Evolutionary conservation across 139 green algal genomes (phyloP), one percentile per base, ranked within the genome.

Genomic region (Chlamydomonas sp.): DNA sequence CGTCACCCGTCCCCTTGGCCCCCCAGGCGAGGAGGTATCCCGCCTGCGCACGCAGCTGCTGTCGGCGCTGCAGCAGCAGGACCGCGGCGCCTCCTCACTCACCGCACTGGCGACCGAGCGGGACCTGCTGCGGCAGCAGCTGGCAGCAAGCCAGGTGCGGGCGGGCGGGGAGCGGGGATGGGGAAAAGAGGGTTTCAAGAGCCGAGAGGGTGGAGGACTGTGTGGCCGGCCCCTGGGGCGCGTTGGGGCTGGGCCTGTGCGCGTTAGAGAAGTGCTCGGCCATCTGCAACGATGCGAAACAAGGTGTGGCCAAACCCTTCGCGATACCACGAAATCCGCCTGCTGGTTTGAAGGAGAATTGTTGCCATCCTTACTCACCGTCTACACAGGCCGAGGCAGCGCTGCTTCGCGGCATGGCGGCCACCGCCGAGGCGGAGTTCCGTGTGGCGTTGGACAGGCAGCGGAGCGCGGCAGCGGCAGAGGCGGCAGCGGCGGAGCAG

Each of bases 11-110:
- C 31, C 31, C 31, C 31, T 49, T 49, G 31, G 31, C 3, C 5
- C 68, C 8, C 5, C 80, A 86, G 82, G 82, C n/a, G 82, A 86
- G 82, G 82, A 86, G 82, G 82, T 86, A n/a, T 71, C 82, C 4
- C 82, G 69, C 4, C 61, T 86, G 71, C 82, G 82, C 71, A 73
- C 16, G 3, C 71, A 79, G 61, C 68, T 86, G 82, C 71, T 86
- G 61, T 57, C 60, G 12, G 63, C 71, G 5, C 63, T 57, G 69
- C 82, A 86, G 82, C 82, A 79, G 60, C 82, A 86, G 9, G 63
- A 3, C 61, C 82, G 71, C 5, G 82, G 79, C 17, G 20, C 71
- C 12, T 62, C 82, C 18, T 60, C 63, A 8, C 67, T 71, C 9
- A 20, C 62, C 2, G 4, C 82, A 0, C 17, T 61, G n/a, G 6